Conservation (phyloP, 331 rosid species). For the Quercus phellos region DNA sequence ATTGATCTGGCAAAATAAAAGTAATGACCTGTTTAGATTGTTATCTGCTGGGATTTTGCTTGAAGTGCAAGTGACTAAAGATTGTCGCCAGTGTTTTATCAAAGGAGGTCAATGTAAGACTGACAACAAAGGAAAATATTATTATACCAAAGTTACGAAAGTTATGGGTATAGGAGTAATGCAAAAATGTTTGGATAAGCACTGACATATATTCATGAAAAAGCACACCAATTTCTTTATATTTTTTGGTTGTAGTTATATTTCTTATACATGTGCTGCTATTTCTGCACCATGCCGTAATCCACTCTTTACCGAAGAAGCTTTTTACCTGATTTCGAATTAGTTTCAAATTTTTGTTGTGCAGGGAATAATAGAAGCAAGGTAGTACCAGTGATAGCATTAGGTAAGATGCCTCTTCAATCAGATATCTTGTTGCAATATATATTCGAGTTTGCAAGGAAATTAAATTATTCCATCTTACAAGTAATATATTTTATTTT, state of each 20-base stretch:
- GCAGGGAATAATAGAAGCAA: too few species aligned
- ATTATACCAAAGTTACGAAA: conserved; percentile 18
- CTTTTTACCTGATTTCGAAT: too few species aligned
- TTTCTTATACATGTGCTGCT: neutral
- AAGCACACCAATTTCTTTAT: neutral
- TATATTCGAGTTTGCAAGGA: too few species aligned
- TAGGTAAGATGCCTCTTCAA: too few species aligned
- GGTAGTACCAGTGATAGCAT: too few species aligned
- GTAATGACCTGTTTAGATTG: neutral
- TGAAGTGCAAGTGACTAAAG: neutral
- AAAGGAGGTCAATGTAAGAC: conserved; percentile 7
- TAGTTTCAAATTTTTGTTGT: too few species aligned
- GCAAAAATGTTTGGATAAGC: too few species aligned
- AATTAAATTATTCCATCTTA: too few species aligned
- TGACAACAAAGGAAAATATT: neutral
- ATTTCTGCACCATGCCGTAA: neutral
- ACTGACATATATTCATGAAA: neutral
- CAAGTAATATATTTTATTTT: too few species aligned
- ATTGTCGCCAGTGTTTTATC: neutral
- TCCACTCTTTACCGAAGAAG: too few species aligned
- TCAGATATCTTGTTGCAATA: too few species aligned
- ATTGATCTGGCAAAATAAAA: neutral
- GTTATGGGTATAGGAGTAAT: neutral
- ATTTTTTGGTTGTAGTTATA: neutral
- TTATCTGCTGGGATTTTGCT: accelerated